Evolutionary conservation across 495 filamentous ascomycete species (phyloP).

Genomic region (Penicillium coffeae): DNA sequence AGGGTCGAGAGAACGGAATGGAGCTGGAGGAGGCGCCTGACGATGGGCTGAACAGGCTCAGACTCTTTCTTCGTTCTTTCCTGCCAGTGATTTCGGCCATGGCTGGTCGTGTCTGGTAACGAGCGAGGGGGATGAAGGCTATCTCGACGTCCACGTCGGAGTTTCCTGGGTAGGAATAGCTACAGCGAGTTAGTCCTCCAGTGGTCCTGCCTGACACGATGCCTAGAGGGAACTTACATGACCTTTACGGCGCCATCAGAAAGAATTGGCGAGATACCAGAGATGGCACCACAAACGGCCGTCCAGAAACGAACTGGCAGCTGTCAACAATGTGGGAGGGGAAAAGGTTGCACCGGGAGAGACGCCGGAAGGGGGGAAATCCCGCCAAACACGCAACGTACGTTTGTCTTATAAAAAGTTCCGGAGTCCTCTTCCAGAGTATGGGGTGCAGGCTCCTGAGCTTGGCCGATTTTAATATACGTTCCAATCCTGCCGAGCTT

Average conservation of each 20-base stretch:
- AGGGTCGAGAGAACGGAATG: conserved; percentile 14
- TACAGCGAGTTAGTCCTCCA: no score
- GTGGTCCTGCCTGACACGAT: no score
- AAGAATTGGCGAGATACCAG: conserved; percentile 14
- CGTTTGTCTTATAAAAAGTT: not conserved
- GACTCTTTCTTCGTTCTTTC: conserved; percentile 45
- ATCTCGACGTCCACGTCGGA: not conserved
- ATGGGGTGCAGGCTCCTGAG: no score
- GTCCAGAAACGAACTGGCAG: conserved; percentile 1
- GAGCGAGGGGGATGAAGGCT: not conserved
- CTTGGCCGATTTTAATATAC: no score
- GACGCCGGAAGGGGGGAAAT: conserved; percentile 20
- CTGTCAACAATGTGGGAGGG: conserved; percentile 25
- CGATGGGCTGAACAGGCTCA: conserved; percentile 38
- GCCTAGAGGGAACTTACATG: conserved; percentile 31
- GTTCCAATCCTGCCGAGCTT: not conserved
- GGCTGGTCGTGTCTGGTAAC: conserved; percentile 4
- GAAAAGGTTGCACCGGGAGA: conserved; percentile 16
- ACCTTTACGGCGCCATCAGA: conserved; percentile 35
- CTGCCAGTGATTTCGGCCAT: conserved; percentile 39
- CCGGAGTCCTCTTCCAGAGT: not conserved
- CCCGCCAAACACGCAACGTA: not conserved
- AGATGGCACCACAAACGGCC: not conserved
- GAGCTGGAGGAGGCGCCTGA: conserved; percentile 17
- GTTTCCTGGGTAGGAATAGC: not conserved